Conservation (phyloP, 2,329 filamentous ascomycete genomes). For the Calonectria leucothoes region DNA sequence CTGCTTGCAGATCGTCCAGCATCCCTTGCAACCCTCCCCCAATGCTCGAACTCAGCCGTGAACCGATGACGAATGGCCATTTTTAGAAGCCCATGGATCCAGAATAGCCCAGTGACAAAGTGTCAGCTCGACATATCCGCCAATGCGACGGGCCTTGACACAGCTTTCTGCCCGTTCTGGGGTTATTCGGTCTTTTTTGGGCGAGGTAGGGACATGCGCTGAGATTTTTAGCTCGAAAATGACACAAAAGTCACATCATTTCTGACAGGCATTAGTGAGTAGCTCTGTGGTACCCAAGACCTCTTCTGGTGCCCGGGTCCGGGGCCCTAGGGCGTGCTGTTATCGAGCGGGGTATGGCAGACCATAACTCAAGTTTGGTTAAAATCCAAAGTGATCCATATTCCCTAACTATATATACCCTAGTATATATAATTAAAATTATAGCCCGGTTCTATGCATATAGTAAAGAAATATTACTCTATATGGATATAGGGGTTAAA, state of each 20-base stretch:
- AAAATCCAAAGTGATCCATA: too few species aligned
- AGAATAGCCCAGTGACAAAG: background rate
- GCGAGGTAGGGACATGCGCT: slow-evolving; percentile 25
- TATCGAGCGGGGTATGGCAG: slow-evolving; percentile 40
- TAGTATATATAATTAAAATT: too few species aligned
- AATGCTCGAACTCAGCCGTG: slow-evolving; percentile 26
- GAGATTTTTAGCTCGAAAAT: slow-evolving; percentile 31
- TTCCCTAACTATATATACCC: too few species aligned
- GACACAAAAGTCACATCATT: slow-evolving; percentile 45
- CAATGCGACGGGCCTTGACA: slow-evolving; percentile 20
- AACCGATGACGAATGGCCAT: slow-evolving; percentile 38
- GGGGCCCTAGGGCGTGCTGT: slow-evolving; percentile 31
- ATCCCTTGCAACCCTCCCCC: slow-evolving; percentile 34
- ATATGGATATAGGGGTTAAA: too few species aligned
- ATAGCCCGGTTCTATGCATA: too few species aligned
- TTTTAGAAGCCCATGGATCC: slow-evolving; percentile 14
- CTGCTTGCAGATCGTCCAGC: slow-evolving; percentile 42
- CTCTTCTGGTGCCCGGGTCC: background rate
- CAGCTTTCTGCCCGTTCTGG: slow-evolving; percentile 4
- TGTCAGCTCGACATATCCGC: background rate
- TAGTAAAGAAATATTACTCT: too few species aligned
- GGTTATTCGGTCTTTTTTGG: slow-evolving; percentile 24
- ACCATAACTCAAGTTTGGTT: too few species aligned
- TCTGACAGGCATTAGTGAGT: slow-evolving; percentile 31
- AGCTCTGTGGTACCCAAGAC: slow-evolving; percentile 30